Evolutionary conservation across 345 rosid species (phyloP).

Genomic region (Heritiera fomes): DNA sequence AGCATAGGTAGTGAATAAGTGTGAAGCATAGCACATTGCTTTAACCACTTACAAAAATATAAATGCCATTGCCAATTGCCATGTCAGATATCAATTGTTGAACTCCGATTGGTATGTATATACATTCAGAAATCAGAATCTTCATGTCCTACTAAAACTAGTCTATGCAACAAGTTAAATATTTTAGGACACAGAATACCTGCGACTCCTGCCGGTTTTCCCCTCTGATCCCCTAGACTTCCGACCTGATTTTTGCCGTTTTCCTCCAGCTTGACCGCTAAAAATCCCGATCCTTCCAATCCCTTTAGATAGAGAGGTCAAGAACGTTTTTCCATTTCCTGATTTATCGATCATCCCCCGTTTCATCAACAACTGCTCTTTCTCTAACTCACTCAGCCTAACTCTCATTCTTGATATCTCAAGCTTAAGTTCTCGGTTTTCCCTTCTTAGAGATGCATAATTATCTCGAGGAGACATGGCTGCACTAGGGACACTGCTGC

Average conservation of each 20-base stretch:
- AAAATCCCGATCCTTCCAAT: conserved; percentile 69
- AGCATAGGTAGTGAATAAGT: background rate
- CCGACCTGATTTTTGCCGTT: conserved; percentile 51
- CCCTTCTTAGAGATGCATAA: conserved; percentile 69
- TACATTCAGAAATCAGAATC: conserved; percentile 6
- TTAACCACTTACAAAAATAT: background rate
- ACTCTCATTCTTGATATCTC: conserved; percentile 78
- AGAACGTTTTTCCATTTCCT: conserved; percentile 63
- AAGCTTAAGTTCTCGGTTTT: conserved; percentile 68
- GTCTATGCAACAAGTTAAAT: background rate
- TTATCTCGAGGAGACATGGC: conserved; percentile 75
- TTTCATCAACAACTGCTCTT: conserved; percentile 64
- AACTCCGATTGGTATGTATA: background rate
- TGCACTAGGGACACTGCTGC: conserved; percentile 73
- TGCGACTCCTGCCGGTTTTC: conserved; percentile 52
- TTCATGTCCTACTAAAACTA: background rate
- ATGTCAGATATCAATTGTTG: background rate
- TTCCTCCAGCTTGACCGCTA: conserved; percentile 46
- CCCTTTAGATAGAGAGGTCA: conserved; percentile 76
- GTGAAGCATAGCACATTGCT: background rate
- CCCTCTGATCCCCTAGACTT: conserved; percentile 54
- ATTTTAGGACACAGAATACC: conserved; percentile 50
- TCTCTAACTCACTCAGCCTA: conserved; percentile 69
- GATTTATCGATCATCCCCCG: conserved; percentile 72
- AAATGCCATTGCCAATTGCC: background rate